Percentiles rank a stretch among this genome's conserved stretches.
phyloP scores from a whole-genome alignment of 768 basidiomycete species.

The Leucocoprinus leucothites region DNA sequence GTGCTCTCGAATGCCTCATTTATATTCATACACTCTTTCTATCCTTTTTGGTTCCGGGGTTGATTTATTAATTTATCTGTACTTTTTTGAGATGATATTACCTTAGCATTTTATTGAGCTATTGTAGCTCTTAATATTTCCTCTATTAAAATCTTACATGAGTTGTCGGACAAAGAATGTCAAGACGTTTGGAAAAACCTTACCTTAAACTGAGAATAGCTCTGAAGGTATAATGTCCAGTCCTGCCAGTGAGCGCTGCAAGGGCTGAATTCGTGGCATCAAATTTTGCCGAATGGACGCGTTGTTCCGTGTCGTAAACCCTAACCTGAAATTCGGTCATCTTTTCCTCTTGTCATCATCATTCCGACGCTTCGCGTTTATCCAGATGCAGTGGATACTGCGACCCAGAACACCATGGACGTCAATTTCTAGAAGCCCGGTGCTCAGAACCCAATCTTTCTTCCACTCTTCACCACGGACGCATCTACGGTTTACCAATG shows the following conservation, averaged over 20 bases:
- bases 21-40: not conserved
- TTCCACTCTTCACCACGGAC: constrained; percentile 2
- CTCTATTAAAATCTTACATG: too few species aligned
- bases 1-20: not conserved
- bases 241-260: too few species aligned
- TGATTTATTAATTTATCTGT: too few species aligned
- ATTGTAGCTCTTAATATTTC: too few species aligned
- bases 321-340: constrained; percentile 1
- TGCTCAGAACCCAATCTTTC: not conserved
- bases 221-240: too few species aligned
- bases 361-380: not conserved
- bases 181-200: too few species aligned
- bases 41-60: not conserved
- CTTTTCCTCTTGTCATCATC: not conserved
- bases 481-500: constrained; percentile 2
- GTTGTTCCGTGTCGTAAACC: constrained; percentile 4
- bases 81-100: too few species aligned
- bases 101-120: too few species aligned
- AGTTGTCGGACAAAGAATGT: too few species aligned
- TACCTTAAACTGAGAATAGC: too few species aligned
- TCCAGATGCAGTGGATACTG: constrained; percentile 7
- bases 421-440: not conserved
- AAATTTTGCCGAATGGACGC: too few species aligned
- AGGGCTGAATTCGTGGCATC: too few species aligned
- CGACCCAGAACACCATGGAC: constrained; percentile 3